Conservation (phyloP, 2,329 filamentous ascomycete species). For the Camillea tinctor region DNA sequence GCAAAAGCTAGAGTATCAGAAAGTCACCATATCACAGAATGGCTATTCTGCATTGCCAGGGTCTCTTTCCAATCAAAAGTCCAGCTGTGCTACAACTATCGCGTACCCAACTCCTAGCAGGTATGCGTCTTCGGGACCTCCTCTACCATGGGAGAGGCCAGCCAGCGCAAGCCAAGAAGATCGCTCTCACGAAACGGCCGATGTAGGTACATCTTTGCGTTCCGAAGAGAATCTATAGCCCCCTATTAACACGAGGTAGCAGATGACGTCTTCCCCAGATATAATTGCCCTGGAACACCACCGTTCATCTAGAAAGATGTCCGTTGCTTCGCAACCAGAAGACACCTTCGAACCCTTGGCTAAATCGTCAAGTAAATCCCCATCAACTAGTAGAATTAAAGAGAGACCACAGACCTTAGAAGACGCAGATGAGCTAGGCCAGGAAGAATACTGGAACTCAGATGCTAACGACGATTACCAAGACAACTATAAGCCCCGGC, state of each 20-base stretch:
- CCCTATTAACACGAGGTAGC: conserved; percentile 7
- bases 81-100: conserved; percentile 31
- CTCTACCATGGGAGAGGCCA: conserved; percentile 28
- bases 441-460: conserved; percentile 17
- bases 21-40: conserved; percentile 22
- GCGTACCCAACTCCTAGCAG: conserved; percentile 33
- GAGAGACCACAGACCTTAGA: conserved; percentile 14
- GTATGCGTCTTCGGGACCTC: conserved; percentile 31
- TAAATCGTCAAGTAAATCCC: conserved; percentile 3
- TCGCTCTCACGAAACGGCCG: conserved; percentile 15
- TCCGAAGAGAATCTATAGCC: neutral
- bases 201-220: conserved; percentile 19
- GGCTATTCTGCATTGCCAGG: conserved; percentile 17
- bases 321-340: conserved; percentile 4
- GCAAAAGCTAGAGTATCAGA: conserved; percentile 34
- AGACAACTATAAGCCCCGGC: conserved; percentile 20
- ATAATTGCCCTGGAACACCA: conserved; percentile 17
- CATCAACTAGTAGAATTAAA: conserved; percentile 18
- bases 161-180: conserved; percentile 8
- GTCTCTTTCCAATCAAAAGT: conserved; percentile 25
- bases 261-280: conserved; percentile 33
- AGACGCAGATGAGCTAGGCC: conserved; percentile 30
- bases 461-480: conserved; percentile 10
- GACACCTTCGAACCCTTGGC: conserved; percentile 1
- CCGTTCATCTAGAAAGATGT: neutral